phyloP scores from a whole-genome alignment of 352 stramenopile genomes.

The Globisporangium echinulatum region DNA sequence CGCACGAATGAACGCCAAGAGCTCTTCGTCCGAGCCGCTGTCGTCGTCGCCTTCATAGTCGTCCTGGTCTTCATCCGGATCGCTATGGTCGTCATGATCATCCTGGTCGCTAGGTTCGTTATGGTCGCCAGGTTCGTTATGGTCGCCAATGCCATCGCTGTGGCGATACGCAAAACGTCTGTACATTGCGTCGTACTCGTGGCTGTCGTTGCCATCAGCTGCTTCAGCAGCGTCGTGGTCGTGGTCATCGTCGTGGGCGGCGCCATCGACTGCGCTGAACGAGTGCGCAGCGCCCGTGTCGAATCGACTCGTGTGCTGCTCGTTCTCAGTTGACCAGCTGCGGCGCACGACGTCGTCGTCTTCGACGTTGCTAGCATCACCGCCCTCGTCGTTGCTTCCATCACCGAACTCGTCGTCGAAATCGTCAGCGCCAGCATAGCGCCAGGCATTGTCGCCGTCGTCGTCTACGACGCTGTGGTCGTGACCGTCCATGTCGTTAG shows the following conservation, averaged over 20 bases:
- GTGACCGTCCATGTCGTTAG: not conserved
- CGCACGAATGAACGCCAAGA: constrained; percentile 1
- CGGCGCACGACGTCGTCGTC: constrained; percentile 9
- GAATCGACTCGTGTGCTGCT: not conserved
- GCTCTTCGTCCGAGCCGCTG: not conserved
- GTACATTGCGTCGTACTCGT: not conserved
- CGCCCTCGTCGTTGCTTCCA: too few species aligned
- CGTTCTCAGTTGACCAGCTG: constrained; percentile 8
- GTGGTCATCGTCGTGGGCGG: not conserved
- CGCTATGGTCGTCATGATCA: constrained; percentile 1
- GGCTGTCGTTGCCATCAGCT: not conserved
- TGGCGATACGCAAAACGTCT: not conserved
- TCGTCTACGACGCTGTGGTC: not conserved
- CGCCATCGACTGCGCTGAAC: not conserved
- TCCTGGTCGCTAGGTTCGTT: not conserved
- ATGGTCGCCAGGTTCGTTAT: not conserved
- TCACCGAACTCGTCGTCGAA: too few species aligned
- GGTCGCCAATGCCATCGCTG: not conserved
- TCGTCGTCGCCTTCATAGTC: not conserved
- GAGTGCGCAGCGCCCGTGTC: not conserved
- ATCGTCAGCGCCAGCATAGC: not conserved
- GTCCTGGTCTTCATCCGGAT: not conserved
- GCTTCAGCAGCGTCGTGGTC: not conserved
- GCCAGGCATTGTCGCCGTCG: constrained; percentile 2
- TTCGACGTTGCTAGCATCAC: not conserved